Evolutionary conservation across 2,329 filamentous ascomycete genomes (phyloP).

Genomic region (Alternaria triticina): DNA sequence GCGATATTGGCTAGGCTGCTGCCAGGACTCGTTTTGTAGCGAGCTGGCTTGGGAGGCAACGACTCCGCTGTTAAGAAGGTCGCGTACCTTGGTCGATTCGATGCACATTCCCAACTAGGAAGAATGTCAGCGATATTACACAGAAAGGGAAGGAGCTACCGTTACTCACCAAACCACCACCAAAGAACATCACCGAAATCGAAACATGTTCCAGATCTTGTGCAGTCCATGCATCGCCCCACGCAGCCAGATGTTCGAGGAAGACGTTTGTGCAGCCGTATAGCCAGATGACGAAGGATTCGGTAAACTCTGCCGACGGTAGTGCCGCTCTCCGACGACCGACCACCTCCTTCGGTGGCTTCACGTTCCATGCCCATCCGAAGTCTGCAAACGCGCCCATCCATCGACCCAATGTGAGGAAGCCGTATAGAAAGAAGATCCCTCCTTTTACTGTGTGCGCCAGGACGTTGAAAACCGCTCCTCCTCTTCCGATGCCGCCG

Average conservation of each 20-base stretch:
- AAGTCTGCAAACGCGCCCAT: constrained; percentile 87
- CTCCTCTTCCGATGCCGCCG: constrained; percentile 79
- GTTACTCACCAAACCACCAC: constrained; percentile 77
- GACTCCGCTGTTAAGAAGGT: constrained; percentile 65
- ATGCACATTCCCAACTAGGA: constrained; percentile 77
- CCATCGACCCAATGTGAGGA: constrained; percentile 87
- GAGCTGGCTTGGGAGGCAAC: constrained; percentile 45
- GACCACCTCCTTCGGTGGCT: constrained; percentile 64
- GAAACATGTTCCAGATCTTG: constrained; percentile 90
- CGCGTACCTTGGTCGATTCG: constrained; percentile 71
- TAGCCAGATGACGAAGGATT: constrained; percentile 87
- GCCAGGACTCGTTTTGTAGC: constrained; percentile 52
- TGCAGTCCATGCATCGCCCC: constrained; percentile 73
- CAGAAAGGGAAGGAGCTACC: constrained; percentile 5
- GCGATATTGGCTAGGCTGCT: constrained; percentile 69
- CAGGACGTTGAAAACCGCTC: constrained; percentile 78
- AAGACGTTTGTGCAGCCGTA: constrained; percentile 93
- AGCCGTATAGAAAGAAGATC: constrained; percentile 92
- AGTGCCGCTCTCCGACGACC: constrained; percentile 66
- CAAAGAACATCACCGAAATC: constrained; percentile 92
- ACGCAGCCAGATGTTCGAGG: constrained; percentile 81
- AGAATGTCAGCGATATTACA: constrained; percentile 30
- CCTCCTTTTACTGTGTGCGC: constrained; percentile 95
- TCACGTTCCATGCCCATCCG: constrained; percentile 95
- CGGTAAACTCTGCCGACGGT: constrained; percentile 85